Conservation (phyloP, 306 rosid species). For the Corylus americana region DNA sequence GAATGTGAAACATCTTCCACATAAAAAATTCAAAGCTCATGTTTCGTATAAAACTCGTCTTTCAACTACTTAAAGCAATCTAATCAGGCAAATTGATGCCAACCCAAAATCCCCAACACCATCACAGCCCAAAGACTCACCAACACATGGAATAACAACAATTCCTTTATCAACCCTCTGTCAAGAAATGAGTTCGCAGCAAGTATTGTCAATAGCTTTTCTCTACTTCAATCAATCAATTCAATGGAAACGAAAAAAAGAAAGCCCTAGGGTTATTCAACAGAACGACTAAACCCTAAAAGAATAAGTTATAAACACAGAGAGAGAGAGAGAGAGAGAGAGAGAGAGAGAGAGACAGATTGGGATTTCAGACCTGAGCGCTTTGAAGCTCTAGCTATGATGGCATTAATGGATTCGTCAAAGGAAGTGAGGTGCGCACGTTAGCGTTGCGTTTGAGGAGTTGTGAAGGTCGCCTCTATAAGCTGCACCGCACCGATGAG, state of each 20-base stretch:
- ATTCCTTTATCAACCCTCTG: not conserved
- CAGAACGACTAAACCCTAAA: slow-evolving; percentile 28
- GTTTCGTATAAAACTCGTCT: slow-evolving; percentile 27
- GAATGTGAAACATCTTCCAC: slow-evolving; percentile 39
- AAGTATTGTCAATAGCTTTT: slow-evolving; percentile 22
- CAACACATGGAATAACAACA: not conserved
- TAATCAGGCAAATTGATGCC: slow-evolving; percentile 15
- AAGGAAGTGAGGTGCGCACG: slow-evolving; percentile 54
- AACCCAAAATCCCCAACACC: slow-evolving; percentile 25
- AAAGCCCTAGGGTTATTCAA: slow-evolving; percentile 41
- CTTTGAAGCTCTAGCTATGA: slow-evolving; percentile 24
- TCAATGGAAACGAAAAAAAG: not conserved
- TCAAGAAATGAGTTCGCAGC: slow-evolving; percentile 14
- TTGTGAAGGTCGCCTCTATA: slow-evolving; percentile 36
- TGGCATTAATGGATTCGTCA: slow-evolving; percentile 32
- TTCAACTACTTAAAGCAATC: slow-evolving; percentile 18
- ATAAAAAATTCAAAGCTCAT: slow-evolving; percentile 38
- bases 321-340: not conserved
- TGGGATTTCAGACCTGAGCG: slow-evolving; percentile 37
- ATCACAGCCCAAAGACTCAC: slow-evolving; percentile 21
- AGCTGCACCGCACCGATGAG: slow-evolving; percentile 53
- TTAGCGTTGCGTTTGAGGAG: slow-evolving; percentile 35
- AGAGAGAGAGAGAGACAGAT: not conserved
- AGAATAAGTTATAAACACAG: not conserved
- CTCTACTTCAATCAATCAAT: slow-evolving; percentile 26